Conservation (phyloP, 2,329 filamentous ascomycete species). For the Aulographum hederae region DNA sequence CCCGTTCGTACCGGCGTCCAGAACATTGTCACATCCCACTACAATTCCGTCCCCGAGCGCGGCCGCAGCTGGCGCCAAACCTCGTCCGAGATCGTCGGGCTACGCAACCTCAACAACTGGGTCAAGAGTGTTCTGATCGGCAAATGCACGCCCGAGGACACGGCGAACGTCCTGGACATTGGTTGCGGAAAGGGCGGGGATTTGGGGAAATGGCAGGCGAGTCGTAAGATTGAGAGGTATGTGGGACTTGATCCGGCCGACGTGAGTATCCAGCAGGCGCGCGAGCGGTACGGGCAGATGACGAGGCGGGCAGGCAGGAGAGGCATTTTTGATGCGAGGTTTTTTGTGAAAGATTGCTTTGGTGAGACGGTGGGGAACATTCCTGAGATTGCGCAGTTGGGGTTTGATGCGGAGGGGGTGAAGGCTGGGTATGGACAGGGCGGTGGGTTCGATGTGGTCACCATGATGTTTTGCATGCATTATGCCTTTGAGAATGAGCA, state of each 20-base stretch:
- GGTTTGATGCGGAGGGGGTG: slow-evolving; percentile 53
- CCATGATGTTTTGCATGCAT: slow-evolving; percentile 99
- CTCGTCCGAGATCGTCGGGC: slow-evolving; percentile 84
- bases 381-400: slow-evolving; percentile 66
- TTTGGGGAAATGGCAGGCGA: slow-evolving; percentile 86
- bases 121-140: slow-evolving; percentile 95
- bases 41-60: slow-evolving; percentile 87
- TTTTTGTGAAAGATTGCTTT: slow-evolving; percentile 85
- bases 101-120: slow-evolving; percentile 97
- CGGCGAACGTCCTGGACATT: slow-evolving; percentile 54
- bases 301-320: slow-evolving; percentile 20
- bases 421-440: slow-evolving; percentile 50
- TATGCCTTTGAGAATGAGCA: slow-evolving; percentile 91
- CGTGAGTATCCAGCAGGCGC: slow-evolving; percentile 77
- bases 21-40: slow-evolving; percentile 81
- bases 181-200: slow-evolving; percentile 96
- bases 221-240: slow-evolving; percentile 81
- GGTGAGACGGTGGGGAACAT: slow-evolving; percentile 68
- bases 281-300: slow-evolving; percentile 67
- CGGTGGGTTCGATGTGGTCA: slow-evolving; percentile 81
- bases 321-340: slow-evolving; percentile 64
- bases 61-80: slow-evolving; percentile 90
- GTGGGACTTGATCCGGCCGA: slow-evolving; percentile 89
- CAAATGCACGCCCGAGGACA: slow-evolving; percentile 52
- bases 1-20: slow-evolving; percentile 35